These are phyloP conservation scores for Dactylorhiza incarnata DNA, from an alignment of 106 monocot species.

Conservation along the genomic window DNA sequence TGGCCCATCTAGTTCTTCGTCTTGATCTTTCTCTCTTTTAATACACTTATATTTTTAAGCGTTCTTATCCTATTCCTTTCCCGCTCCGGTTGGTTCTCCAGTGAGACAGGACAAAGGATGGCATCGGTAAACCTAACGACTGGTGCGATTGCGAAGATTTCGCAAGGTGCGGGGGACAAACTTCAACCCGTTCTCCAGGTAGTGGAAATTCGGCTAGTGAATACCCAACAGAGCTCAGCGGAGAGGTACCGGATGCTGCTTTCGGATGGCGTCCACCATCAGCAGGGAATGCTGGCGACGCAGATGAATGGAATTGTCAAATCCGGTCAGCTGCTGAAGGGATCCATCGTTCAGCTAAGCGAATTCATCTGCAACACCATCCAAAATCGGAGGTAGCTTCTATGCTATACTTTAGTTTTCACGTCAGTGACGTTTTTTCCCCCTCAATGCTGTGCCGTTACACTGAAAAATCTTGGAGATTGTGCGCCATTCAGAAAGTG, in stretches of 20 bases:
- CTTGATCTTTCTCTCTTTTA: neutral
- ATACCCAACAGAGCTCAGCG: constrained; percentile 28
- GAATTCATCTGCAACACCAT: constrained; percentile 67
- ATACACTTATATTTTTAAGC: neutral
- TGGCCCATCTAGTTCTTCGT: neutral
- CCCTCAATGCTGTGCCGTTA: neutral
- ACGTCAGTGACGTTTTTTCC: neutral
- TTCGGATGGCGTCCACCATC: constrained; percentile 44
- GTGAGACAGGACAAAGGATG: constrained; percentile 9
- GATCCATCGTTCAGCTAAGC: constrained; percentile 47
- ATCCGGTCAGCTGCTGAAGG: constrained; percentile 31
- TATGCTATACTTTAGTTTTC: neutral
- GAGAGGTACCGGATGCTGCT: constrained; percentile 69
- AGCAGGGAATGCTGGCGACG: constrained; percentile 81
- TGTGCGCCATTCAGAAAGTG: neutral
- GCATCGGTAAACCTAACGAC: constrained; percentile 12
- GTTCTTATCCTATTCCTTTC: neutral
- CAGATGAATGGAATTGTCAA: constrained; percentile 57
- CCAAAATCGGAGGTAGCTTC: constrained; percentile 40
- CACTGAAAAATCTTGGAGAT: neutral
- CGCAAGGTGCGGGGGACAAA: constrained; percentile 28
- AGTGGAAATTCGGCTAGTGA: constrained; percentile 39
- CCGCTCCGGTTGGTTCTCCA: neutral
- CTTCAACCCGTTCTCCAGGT: constrained; percentile 54
- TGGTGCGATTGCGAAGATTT: constrained; percentile 31